Evolutionary conservation across 805 yeast species (phyloP).

Genomic region (Ogataea nakhonphanomensis): DNA sequence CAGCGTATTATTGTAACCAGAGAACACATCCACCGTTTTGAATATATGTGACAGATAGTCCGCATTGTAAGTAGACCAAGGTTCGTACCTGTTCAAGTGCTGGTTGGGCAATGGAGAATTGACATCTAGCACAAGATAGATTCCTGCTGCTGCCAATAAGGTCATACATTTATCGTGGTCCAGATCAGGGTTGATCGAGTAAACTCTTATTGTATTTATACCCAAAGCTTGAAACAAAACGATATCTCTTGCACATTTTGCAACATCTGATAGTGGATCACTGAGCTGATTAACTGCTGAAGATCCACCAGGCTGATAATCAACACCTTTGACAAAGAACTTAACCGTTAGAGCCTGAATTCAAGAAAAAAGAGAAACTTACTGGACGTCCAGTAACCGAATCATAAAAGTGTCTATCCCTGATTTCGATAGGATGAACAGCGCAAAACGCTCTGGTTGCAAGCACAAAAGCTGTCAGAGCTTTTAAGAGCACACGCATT

Average conservation of each 20-base stretch:
- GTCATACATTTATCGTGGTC: constrained; percentile 92
- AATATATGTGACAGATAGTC: constrained; percentile 73
- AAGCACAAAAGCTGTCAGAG: constrained; percentile 6
- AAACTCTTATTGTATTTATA: constrained; percentile 82
- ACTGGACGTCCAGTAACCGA: constrained; percentile 71
- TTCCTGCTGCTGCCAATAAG: constrained; percentile 84
- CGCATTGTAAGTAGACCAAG: constrained; percentile 80
- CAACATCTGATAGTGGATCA: constrained; percentile 78
- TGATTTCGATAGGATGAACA: constrained; percentile 60
- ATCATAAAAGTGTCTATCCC: constrained; percentile 73
- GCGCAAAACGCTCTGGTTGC: constrained; percentile 12
- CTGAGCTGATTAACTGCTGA: constrained; percentile 53
- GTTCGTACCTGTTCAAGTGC: constrained; percentile 85
- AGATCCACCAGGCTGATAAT: constrained; percentile 95
- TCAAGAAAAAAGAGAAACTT: constrained; percentile 22
- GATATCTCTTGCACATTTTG: constrained; percentile 77
- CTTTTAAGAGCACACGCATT: constrained; percentile 5
- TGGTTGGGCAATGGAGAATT: constrained; percentile 80
- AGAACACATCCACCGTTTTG: constrained; percentile 74
- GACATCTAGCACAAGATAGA: constrained; percentile 87
- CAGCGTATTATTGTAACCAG: constrained; percentile 81
- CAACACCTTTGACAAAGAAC: constrained; percentile 84
- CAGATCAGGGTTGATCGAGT: constrained; percentile 77
- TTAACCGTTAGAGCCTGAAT: constrained; percentile 20
- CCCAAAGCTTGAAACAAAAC: constrained; percentile 78